Evolutionary conservation across 805 yeast species (phyloP).

Genomic region (Saitoella complicata): DNA sequence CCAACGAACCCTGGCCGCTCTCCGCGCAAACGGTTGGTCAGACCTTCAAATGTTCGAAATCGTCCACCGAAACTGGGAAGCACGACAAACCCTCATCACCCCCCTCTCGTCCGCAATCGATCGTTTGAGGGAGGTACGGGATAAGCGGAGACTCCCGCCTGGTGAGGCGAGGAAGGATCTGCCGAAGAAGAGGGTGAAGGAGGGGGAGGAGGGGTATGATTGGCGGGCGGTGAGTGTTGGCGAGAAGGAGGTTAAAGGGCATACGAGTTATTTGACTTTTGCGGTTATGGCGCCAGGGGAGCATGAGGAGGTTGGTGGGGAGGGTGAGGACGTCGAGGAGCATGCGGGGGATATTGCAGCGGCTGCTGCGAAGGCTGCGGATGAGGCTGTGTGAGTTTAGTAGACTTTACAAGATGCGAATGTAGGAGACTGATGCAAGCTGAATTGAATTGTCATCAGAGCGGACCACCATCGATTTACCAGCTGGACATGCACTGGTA

Average conservation of each 20-base stretch:
- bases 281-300: constrained; percentile 36
- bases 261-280: constrained; percentile 85
- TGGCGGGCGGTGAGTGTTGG: constrained; percentile 79
- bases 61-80: constrained; percentile 72
- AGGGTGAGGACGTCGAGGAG: no score
- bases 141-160: constrained; percentile 32
- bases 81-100: constrained; percentile 75
- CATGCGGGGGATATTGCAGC: no score
- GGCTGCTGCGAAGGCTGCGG: no score
- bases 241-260: constrained; percentile 78
- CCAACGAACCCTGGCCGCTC: constrained; percentile 60
- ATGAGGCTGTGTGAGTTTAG: no score
- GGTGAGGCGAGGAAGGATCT: constrained; percentile 20
- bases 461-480: no score
- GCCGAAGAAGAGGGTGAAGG: constrained; percentile 42
- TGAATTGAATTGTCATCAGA: no score
- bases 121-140: constrained; percentile 63
- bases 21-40: constrained; percentile 66
- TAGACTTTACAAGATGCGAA: no score
- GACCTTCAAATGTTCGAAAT: constrained; percentile 85
- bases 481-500: no score
- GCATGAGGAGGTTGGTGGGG: no score
- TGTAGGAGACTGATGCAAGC: no score
- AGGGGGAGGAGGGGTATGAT: constrained; percentile 64
- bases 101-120: constrained; percentile 64